Base-by-base conservation (phyloP, 371 early-diverging fungal species). In the Mucor lusitanicus region DNA sequence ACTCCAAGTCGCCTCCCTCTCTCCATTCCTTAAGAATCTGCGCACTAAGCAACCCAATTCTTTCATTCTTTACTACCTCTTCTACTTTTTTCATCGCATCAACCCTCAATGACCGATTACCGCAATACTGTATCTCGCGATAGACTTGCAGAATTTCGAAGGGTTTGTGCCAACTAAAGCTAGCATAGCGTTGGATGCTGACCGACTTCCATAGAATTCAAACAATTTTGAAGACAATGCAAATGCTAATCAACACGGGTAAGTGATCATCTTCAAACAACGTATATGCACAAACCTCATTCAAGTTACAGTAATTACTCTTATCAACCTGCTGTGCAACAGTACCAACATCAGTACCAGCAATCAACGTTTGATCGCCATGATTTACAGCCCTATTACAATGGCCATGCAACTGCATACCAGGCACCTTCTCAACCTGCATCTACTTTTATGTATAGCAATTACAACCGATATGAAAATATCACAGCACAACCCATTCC, bases 81-180 rank as follows among this genome's bases (percentile, higher is more conserved):
- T 56, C 15, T 46, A 6, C 17, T 21, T 27, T 21, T 23, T 48
- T 21, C 35, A 12, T 12, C 32, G 21, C 27, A 21, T 6, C 27
- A 11, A 3, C 2, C 8, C 6, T 39, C 5, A 11, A 64, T 57
- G 46, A 42, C 12, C 27, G 28, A 32, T 44, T 58, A 58, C 35
- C 65, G 70, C 33, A 67, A 57, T 32, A 70, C 70, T n/a, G 46
- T 70, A 40, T 61, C 67, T 32, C 68, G 70, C 21, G 70, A 70
- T 61, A 68, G 70, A 15, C 32, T 70, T 25, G 69, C 66, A 32
- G 70, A 70, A 48, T 57, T 70, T 21, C 48, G 15, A 39, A 53
- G 62, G 33, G 70, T 70, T 27, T 39, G 59, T 32, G 30, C 6
- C 13, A 44, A n/a, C 7, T 7, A 7, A 17, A 6, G 2, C 6